phyloP scores from a whole-genome alignment of 129 eudicot genomes.

The Arctium lappa region DNA sequence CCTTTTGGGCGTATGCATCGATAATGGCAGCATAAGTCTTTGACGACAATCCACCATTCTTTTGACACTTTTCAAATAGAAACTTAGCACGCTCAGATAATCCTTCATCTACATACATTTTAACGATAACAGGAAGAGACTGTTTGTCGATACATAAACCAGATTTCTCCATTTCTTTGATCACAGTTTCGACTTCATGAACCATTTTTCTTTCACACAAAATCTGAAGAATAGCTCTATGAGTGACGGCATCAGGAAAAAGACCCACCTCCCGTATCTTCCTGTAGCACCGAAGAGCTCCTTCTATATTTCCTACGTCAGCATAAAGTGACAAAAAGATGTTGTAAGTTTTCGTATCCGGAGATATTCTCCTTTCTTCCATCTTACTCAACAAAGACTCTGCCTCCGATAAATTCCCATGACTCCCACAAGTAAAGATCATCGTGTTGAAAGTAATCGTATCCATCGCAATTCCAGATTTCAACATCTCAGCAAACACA shows the following conservation, averaged over 20 bases:
- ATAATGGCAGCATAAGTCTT: slow-evolving; percentile 58
- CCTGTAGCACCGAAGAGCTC: slow-evolving; percentile 48
- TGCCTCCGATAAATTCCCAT: slow-evolving; percentile 75
- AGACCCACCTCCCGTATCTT: slow-evolving; percentile 73
- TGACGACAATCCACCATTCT: slow-evolving; percentile 44
- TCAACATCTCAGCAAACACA: slow-evolving; percentile 69
- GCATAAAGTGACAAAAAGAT: slow-evolving; percentile 69
- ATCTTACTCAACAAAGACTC: slow-evolving; percentile 62
- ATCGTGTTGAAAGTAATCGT: slow-evolving; percentile 71
- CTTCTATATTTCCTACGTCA: slow-evolving; percentile 51
- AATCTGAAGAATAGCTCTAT: slow-evolving; percentile 61
- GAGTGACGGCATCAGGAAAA: slow-evolving; percentile 66
- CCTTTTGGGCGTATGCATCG: slow-evolving; percentile 73
- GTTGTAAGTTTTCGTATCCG: slow-evolving; percentile 81
- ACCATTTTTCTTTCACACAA: slow-evolving; percentile 60
- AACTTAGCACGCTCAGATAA: slow-evolving; percentile 42
- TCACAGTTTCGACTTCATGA: slow-evolving; percentile 57
- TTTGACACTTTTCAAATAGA: slow-evolving; percentile 45
- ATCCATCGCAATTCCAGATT: slow-evolving; percentile 64
- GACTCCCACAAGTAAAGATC: slow-evolving; percentile 74
- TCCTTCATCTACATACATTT: slow-evolving; percentile 65
- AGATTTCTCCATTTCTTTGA: slow-evolving; percentile 57
- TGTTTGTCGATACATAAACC: slow-evolving; percentile 47
- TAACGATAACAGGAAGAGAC: slow-evolving; percentile 55
- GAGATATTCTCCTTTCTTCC: slow-evolving; percentile 72